phyloP scores from a whole-genome alignment of 2,329 filamentous ascomycete species.

The Colletotrichum truncatum region DNA sequence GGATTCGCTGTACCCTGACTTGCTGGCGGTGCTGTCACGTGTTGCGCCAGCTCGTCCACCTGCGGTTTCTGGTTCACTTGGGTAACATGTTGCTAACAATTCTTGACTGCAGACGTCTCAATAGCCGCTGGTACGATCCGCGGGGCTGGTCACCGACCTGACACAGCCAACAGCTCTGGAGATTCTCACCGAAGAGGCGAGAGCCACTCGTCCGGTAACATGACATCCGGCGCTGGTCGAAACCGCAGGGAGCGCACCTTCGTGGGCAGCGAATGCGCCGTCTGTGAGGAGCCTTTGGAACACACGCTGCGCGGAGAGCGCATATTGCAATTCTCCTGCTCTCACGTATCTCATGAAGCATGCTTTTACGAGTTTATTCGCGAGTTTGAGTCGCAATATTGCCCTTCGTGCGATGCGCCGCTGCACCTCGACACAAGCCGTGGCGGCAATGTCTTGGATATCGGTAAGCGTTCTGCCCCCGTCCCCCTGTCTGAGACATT shows the following conservation, averaged over 20 bases:
- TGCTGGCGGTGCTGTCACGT: background rate
- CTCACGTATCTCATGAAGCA: conserved; percentile 97
- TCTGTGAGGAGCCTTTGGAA: conserved; percentile 96
- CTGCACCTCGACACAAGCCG: conserved; percentile 91
- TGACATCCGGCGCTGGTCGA: conserved; percentile 68
- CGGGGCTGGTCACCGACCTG: conserved; percentile 39
- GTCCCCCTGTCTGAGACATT: conserved; percentile 1
- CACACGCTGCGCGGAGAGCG: conserved; percentile 94
- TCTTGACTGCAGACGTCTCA: conserved; percentile 35
- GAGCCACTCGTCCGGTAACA: conserved; percentile 40
- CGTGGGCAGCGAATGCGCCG: conserved; percentile 92
- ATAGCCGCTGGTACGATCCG: conserved; percentile 37
- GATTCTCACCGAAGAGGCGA: conserved; percentile 46
- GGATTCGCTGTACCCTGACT: background rate
- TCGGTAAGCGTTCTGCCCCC: conserved; percentile 67
- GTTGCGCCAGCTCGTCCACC: background rate
- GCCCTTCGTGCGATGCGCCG: conserved; percentile 92
- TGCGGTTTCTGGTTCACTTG: background rate
- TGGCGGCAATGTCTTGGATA: conserved; percentile 90
- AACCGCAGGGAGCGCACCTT: conserved; percentile 92
- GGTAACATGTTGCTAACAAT: conserved; percentile 8
- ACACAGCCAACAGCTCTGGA: conserved; percentile 44
- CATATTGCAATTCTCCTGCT: conserved; percentile 94
- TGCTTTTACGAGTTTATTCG: conserved; percentile 99
- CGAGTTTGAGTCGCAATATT: conserved; percentile 92